These are phyloP conservation scores for Fusarium subglutinans DNA, from an alignment of 2,329 filamentous ascomycete species.

Conservation along the genomic window DNA sequence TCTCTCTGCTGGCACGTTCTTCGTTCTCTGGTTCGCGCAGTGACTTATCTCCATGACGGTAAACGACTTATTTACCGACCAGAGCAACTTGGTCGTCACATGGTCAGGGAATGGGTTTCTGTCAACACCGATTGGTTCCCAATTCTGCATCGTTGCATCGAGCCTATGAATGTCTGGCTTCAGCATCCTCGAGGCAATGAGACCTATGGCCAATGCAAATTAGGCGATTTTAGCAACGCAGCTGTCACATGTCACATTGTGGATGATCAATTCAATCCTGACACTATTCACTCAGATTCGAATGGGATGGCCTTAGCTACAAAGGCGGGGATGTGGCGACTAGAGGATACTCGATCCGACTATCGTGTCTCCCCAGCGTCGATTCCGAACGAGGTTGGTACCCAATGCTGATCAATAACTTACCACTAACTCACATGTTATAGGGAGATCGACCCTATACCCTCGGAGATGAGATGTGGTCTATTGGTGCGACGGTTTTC, in stretches of 20 bases:
- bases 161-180: conserved; percentile 60
- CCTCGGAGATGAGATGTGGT: conserved; percentile 49
- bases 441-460: conserved; percentile 49
- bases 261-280: background rate
- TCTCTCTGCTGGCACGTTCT: conserved; percentile 66
- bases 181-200: conserved; percentile 58
- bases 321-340: conserved; percentile 19
- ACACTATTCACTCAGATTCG: background rate
- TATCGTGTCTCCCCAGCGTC: conserved; percentile 3
- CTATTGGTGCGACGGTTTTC: conserved; percentile 51
- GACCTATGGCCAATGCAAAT: conserved; percentile 63
- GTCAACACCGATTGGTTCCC: conserved; percentile 59
- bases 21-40: conserved; percentile 56
- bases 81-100: background rate
- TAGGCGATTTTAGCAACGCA: conserved; percentile 58
- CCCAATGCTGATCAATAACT: background rate
- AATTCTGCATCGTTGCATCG: conserved; percentile 60
- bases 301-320: conserved; percentile 19
- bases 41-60: conserved; percentile 64
- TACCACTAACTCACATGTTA: background rate
- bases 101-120: conserved; percentile 11
- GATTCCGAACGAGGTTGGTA: conserved; percentile 15
- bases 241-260: conserved; percentile 51
- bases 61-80: conserved; percentile 39
- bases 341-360: conserved; percentile 4